Evolutionary conservation across 164 flowering plant genomes (phyloP).

Genomic region (Vitis labrusca): DNA sequence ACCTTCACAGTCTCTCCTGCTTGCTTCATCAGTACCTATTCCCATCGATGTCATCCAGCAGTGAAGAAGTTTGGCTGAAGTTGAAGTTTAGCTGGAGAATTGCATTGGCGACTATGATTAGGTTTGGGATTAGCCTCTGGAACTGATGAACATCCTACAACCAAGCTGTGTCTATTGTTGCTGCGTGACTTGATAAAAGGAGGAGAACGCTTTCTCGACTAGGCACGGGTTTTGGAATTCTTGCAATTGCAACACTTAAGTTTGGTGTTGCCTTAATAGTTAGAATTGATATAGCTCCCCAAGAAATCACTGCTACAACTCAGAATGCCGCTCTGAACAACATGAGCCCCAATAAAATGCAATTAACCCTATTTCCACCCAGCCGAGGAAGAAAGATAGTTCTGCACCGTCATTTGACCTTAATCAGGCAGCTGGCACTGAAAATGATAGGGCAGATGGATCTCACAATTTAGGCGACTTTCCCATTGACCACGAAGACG

Average conservation of each 20-base stretch:
- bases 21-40: constrained; percentile 14
- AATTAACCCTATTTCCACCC: constrained; percentile 43
- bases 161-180: constrained; percentile 72
- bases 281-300: constrained; percentile 80
- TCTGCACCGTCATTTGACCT: too few relatives aligned
- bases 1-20: constrained; percentile 53
- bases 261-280: constrained; percentile 77
- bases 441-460: too few relatives aligned
- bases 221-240: constrained; percentile 98
- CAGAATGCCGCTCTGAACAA: constrained; percentile 79
- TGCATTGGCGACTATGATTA: too few relatives aligned
- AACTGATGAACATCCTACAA: constrained; percentile 94
- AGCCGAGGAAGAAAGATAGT: too few relatives aligned
- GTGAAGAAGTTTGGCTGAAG: too few relatives aligned
- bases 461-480: too few relatives aligned
- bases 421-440: too few relatives aligned
- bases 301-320: constrained; percentile 68
- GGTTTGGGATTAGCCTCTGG: constrained; percentile 82
- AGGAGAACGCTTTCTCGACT: constrained; percentile 79
- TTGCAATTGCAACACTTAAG: constrained; percentile 86
- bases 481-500: too few relatives aligned
- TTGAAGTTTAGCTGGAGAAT: too few relatives aligned
- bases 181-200: constrained; percentile 62
- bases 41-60: too few relatives aligned
- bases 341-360: constrained; percentile 54